Evolutionary conservation across 306 rosid genomes (phyloP), one percentile per base, ranked within the genome.

Genomic region (Castanea mollissima): DNA sequence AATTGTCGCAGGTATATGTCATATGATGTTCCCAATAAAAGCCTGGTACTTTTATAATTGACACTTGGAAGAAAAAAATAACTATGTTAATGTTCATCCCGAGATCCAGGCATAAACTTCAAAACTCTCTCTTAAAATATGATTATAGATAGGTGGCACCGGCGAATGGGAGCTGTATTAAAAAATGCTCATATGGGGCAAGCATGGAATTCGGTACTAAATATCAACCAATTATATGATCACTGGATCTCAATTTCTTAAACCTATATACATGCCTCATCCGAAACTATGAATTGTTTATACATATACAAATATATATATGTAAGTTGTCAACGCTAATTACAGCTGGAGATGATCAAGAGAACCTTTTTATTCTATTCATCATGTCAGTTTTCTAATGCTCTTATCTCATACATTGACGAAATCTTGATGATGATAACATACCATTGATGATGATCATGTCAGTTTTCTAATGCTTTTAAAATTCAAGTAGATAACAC

Each of bases 401-500:
- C 52, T 38, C 57, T 18, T 49, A 21, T 38, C 32, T 63, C 31
- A 29, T 32, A 16, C 1, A 54, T 3, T 38, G 68, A 71, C 15
- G 68, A 44, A 64, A 75, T 75, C 73, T 81, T 41, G 76, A 75
- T 69, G 65, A 16, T 13, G 10, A 25, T 25, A 25, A 25, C 27
- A 25, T 25, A 25, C 27, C 27, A 25, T 81, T 41, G 76, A 75
- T 69, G 65, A 16, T 13, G 10, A 25, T 6, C n/a, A 55, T 35
- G 67, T 27, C 9, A 46, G 19, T 25, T 69, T 75, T 41, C 29
- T 4, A 63, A 55, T 13, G 20, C 38, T 38, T 46, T 18, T 32
- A 21, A 46, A 81, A 34, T 67, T 67, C 70, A 5, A 62, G 14
- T 5, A 63, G 16, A 14, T 29, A 27, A 29, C 69, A 13, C 19